Evolutionary conservation across 345 rosid genomes (phyloP).

Genomic region (Aquilaria yunnanensis): DNA sequence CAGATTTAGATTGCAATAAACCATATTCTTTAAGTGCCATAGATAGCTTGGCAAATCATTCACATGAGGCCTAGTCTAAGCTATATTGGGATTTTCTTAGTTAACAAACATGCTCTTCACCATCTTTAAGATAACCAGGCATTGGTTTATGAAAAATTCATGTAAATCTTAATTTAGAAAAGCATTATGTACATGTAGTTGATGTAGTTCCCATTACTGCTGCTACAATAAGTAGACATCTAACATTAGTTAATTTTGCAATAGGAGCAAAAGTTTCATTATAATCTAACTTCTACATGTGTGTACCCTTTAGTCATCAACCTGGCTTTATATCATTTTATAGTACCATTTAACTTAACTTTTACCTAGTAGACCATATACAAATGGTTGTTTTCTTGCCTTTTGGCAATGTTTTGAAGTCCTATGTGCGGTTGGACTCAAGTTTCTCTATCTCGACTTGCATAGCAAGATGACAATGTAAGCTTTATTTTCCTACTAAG

Average conservation of each 20-base stretch:
- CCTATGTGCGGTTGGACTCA: not conserved
- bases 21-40: not conserved
- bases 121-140: not conserved
- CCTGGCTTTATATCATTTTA: not conserved
- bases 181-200: too few species aligned
- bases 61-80: not conserved
- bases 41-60: conserved; percentile 1
- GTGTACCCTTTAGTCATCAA: not conserved
- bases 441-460: not conserved
- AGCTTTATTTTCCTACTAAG: not conserved
- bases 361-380: not conserved
- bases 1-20: not conserved
- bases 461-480: not conserved
- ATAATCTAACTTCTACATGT: not conserved
- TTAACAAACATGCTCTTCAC: not conserved
- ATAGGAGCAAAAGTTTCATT: not conserved
- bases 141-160: too few species aligned
- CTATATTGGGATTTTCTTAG: conserved; percentile 5
- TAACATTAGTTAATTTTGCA: too few species aligned
- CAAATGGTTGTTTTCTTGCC: not conserved
- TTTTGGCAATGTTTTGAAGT: not conserved
- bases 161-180: not conserved
- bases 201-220: too few species aligned
- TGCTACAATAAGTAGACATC: too few species aligned
- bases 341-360: not conserved